Conservation (phyloP, 1,284 basidiomycete species). For the Spongispora temasekensis region DNA sequence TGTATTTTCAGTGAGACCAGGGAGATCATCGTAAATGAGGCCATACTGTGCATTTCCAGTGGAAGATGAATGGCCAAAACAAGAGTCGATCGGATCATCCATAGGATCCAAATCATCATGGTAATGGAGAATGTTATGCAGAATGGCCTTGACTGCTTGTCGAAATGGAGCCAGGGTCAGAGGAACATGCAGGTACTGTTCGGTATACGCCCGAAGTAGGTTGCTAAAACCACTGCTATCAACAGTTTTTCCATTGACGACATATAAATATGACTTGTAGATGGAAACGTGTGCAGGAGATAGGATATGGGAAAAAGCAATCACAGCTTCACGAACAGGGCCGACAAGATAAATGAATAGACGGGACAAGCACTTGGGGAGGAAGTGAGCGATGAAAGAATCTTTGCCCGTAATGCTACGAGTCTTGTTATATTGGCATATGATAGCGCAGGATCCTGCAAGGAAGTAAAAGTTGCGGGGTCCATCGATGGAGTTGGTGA, state of each 20-base stretch:
- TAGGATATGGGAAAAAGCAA: not conserved
- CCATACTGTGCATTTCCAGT: not conserved
- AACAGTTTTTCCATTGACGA: slow-evolving; percentile 1
- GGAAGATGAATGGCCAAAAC: not conserved
- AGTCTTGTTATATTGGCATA: slow-evolving; percentile 7
- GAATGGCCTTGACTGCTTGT: not conserved
- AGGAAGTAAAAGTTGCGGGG: slow-evolving; percentile 4
- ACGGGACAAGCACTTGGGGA: not conserved
- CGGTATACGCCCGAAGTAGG: not conserved
- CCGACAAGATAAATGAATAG: slow-evolving; percentile 7
- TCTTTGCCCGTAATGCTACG: slow-evolving; percentile 1
- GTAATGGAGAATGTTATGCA: not conserved
- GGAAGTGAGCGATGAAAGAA: not conserved
- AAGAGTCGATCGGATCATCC: not conserved
- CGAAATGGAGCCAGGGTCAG: not conserved
- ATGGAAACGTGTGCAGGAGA: not conserved
- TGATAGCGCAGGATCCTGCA: not conserved
- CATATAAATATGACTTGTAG: not conserved
- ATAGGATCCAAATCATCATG: not conserved
- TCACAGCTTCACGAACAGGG: not conserved
- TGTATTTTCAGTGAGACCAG: not conserved
- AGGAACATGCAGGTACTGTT: not conserved
- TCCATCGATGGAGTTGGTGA: not conserved
- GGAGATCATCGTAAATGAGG: not conserved
- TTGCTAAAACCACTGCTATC: not conserved